Conservation (phyloP, 2,329 filamentous ascomycete species). For the Cytospora piceae region DNA sequence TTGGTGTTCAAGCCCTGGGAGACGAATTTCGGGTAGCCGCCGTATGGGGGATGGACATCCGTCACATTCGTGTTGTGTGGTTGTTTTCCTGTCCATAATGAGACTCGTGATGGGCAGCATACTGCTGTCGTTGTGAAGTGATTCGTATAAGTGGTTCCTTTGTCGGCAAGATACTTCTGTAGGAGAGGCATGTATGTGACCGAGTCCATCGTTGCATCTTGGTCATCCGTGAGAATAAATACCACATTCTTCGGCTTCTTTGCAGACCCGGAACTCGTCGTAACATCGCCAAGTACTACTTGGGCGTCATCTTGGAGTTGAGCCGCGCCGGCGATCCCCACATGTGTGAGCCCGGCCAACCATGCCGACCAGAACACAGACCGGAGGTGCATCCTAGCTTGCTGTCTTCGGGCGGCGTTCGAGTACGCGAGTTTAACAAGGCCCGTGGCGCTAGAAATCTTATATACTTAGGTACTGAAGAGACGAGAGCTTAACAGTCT, state of each 20-base stretch:
- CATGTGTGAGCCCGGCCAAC: slow-evolving; percentile 9
- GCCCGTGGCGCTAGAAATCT: not conserved
- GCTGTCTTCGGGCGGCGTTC: not conserved
- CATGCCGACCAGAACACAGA: slow-evolving; percentile 10
- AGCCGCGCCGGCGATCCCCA: slow-evolving; percentile 9
- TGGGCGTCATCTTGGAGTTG: slow-evolving; percentile 11
- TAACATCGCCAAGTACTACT: slow-evolving; percentile 10
- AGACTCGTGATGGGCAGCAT: slow-evolving; percentile 70
- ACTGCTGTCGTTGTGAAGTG: slow-evolving; percentile 70
- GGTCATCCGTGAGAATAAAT: slow-evolving; percentile 71
- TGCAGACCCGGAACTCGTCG: not conserved
- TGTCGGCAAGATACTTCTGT: slow-evolving; percentile 57
- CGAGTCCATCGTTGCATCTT: slow-evolving; percentile 65
- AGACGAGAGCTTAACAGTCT: too few species aligned
- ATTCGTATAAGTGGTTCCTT: slow-evolving; percentile 62
- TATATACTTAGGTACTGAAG: not conserved
- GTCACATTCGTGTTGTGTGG: slow-evolving; percentile 63
- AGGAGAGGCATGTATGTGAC: slow-evolving; percentile 63
- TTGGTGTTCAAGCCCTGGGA: slow-evolving; percentile 53
- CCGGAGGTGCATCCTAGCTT: slow-evolving; percentile 12
- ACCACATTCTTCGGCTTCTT: slow-evolving; percentile 55
- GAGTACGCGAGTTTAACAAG: not conserved
- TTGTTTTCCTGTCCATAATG: slow-evolving; percentile 66
- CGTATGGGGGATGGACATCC: slow-evolving; percentile 46
- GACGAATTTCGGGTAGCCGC: slow-evolving; percentile 57